phyloP scores from a whole-genome alignment of 2,329 filamentous ascomycete species.

The Pseudocercospora cruenta region DNA sequence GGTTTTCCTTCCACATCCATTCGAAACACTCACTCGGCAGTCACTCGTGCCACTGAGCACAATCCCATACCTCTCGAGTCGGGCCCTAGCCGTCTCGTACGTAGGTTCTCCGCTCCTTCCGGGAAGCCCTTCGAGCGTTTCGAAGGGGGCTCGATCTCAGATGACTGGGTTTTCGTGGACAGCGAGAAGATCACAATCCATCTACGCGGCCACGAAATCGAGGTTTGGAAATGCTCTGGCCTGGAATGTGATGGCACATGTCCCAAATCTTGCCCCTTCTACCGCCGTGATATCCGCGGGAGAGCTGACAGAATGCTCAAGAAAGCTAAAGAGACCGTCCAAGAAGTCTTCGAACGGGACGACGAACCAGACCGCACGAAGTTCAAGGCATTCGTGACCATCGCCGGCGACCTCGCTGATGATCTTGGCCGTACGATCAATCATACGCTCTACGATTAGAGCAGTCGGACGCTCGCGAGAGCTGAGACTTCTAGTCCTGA shows the following conservation, averaged over 20 bases:
- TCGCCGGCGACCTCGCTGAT: neutral
- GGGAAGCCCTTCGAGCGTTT: neutral
- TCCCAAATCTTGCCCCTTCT: neutral
- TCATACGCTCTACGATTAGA: neutral
- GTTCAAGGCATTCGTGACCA: neutral
- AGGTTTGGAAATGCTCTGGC: neutral
- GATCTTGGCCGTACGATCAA: no score
- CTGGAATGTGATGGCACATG: neutral
- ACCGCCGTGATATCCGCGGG: neutral
- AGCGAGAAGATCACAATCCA: neutral
- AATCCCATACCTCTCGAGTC: no score
- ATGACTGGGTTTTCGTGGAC: neutral
- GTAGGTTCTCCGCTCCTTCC: neutral
- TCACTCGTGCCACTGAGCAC: no score
- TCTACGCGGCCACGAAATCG: neutral
- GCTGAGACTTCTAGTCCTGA: no score
- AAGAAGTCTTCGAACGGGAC: no score
- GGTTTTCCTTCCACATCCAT: no score
- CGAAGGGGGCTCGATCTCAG: neutral
- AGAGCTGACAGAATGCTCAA: no score
- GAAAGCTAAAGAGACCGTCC: no score
- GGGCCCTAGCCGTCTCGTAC: neutral
- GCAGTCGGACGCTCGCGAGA: neutral
- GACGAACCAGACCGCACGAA: neutral
- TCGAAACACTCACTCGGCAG: no score